Conservation (phyloP, 306 rosid species). For the Lathyrus oleraceus region DNA sequence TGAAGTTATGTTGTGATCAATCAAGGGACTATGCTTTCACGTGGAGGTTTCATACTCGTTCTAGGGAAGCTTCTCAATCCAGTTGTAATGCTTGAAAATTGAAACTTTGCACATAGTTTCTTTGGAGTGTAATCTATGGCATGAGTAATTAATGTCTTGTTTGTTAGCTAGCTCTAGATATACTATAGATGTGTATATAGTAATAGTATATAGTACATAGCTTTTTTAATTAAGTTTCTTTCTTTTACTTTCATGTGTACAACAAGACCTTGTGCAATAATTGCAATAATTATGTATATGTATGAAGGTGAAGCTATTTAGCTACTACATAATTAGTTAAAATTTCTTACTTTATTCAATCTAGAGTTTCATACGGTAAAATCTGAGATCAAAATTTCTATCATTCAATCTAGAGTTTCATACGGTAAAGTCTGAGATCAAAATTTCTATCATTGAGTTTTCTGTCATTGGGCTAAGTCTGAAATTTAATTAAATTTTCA, state of each 20-base stretch:
- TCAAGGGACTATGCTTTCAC: conserved; percentile 72
- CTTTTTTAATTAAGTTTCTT: conserved; percentile 5
- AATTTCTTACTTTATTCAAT: too few relatives aligned
- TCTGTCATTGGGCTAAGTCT: too few relatives aligned
- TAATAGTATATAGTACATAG: conserved; percentile 4
- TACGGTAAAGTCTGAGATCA: too few relatives aligned
- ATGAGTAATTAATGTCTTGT: conserved; percentile 3
- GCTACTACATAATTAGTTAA: not conserved
- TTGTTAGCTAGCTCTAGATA: not conserved
- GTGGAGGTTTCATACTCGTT: conserved; percentile 84
- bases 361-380: too few relatives aligned
- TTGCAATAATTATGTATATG: not conserved
- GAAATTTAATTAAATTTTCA: too few relatives aligned
- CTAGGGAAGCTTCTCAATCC: conserved; percentile 52
- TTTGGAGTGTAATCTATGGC: not conserved
- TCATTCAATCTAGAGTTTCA: too few relatives aligned
- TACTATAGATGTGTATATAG: not conserved
- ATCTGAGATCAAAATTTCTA: too few relatives aligned
- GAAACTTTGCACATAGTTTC: conserved; percentile 25
- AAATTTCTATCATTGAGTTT: too few relatives aligned
- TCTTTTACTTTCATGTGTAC: not conserved
- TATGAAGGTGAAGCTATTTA: not conserved
- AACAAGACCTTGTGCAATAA: conserved; percentile 1
- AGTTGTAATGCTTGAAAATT: conserved; percentile 47
- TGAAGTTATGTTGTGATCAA: conserved; percentile 53